Evolutionary conservation across 441 rosid genomes (phyloP).

Genomic region (Arabidopsis lyrata): DNA sequence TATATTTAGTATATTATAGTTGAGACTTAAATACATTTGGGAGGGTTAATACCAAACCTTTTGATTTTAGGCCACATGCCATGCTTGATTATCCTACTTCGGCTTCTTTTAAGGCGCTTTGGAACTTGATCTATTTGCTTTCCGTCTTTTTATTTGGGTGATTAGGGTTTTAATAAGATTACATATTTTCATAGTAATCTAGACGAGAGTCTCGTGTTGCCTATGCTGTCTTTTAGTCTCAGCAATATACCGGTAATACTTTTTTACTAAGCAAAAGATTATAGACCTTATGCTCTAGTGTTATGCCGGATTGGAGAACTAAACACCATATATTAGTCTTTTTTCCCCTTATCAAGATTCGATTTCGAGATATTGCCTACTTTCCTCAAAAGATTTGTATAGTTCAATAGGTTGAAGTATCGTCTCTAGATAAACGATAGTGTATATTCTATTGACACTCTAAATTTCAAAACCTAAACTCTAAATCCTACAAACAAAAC

Average conservation of each 20-base stretch:
- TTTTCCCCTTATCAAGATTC: neutral
- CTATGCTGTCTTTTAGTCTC: neutral
- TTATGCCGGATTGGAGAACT: neutral
- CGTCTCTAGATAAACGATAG: neutral
- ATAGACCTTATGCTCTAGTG: neutral
- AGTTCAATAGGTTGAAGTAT: neutral
- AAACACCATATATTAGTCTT: neutral
- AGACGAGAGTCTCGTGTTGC: conserved; percentile 16
- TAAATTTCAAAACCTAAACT: neutral
- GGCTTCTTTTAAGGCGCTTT: neutral
- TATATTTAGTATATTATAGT: neutral
- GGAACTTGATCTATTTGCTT: conserved; percentile 35
- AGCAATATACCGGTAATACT: neutral
- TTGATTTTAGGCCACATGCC: conserved; percentile 13
- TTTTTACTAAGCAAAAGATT: neutral
- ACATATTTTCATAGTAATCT: neutral
- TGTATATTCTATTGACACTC: neutral
- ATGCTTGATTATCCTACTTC: neutral
- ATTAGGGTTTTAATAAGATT: conserved; percentile 3
- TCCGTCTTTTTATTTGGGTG: conserved; percentile 23
- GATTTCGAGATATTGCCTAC: neutral
- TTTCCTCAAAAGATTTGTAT: neutral
- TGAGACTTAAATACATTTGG: neutral
- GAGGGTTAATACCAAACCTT: conserved; percentile 17
- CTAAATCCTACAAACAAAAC: no score